These are phyloP conservation scores for Rhizoclosmatium globosum DNA, from an alignment of 192 early-diverging fungal species.

Conservation along the genomic window DNA sequence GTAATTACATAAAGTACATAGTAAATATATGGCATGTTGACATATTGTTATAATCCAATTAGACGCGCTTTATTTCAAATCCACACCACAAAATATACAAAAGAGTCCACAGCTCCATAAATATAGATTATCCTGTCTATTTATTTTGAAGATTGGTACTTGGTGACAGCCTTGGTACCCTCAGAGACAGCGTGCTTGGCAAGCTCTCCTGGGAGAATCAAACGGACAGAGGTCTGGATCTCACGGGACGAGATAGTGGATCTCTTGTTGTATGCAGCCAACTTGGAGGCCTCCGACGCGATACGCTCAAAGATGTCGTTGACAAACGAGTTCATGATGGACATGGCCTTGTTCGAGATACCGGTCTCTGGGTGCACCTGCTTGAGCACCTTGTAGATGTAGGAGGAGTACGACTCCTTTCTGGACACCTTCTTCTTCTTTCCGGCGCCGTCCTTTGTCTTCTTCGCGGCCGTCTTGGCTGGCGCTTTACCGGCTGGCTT, in stretches of 20 bases:
- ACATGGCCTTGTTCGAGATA: slow-evolving; percentile 99
- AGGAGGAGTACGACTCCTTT: slow-evolving; percentile 94
- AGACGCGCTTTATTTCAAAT: too few relatives aligned
- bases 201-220: slow-evolving; percentile 91
- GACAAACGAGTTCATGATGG: slow-evolving; percentile 97
- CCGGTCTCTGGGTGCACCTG: slow-evolving; percentile 98
- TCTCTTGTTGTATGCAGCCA: slow-evolving; percentile 93
- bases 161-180: slow-evolving; percentile 98
- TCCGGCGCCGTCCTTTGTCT: slow-evolving; percentile 65
- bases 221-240: slow-evolving; percentile 84
- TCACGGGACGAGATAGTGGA: slow-evolving; percentile 96
- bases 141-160: slow-evolving; percentile 86
- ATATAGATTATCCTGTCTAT: not conserved
- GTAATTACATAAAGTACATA: not conserved
- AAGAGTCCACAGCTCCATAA: not conserved
- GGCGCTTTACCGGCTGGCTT: slow-evolving; percentile 70
- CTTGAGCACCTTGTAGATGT: slow-evolving; percentile 98
- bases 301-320: slow-evolving; percentile 99
- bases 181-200: slow-evolving; percentile 98
- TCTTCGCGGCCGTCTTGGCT: slow-evolving; percentile 79
- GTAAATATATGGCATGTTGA: not conserved
- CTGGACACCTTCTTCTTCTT: slow-evolving; percentile 71
- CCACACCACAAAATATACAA: not conserved
- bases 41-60: not conserved
- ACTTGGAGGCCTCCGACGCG: slow-evolving; percentile 67